Evolutionary conservation across 305 asterid species (phyloP).

Genomic region (Fraxinus platypoda): DNA sequence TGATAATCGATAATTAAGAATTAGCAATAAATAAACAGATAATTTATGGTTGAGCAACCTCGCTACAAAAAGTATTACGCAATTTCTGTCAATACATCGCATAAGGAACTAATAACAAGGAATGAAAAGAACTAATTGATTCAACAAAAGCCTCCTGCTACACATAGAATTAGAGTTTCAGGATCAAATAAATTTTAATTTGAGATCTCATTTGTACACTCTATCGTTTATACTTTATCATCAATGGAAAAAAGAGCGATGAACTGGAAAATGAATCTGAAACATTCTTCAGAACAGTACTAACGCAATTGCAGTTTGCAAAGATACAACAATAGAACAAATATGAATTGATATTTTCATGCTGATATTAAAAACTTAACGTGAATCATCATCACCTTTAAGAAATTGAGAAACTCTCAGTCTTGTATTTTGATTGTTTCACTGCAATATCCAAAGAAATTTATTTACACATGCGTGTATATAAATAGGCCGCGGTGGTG

Average conservation of each 20-base stretch:
- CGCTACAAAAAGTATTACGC: neutral
- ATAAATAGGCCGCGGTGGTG: neutral
- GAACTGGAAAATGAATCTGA: neutral
- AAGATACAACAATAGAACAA: neutral
- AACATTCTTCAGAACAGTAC: neutral
- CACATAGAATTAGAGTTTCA: neutral
- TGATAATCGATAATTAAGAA: neutral
- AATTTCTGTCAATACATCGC: neutral
- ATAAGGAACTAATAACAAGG: neutral
- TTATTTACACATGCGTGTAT: neutral
- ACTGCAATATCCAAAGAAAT: neutral
- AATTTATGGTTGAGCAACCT: neutral
- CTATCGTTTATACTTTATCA: neutral
- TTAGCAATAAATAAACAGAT: neutral
- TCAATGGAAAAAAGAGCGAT: neutral
- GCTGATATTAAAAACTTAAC: neutral
- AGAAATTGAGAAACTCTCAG: neutral
- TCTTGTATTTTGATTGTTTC: constrained; percentile 8
- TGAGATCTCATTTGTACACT: neutral
- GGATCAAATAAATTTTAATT: neutral
- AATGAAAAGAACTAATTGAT: neutral
- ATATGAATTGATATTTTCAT: neutral
- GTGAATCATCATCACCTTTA: constrained; percentile 23
- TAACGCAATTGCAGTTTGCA: neutral
- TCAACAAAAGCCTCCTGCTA: neutral